These are phyloP conservation scores for Sesbania bispinosa DNA, from an alignment of 306 rosid genomes.

Conservation along the genomic window DNA sequence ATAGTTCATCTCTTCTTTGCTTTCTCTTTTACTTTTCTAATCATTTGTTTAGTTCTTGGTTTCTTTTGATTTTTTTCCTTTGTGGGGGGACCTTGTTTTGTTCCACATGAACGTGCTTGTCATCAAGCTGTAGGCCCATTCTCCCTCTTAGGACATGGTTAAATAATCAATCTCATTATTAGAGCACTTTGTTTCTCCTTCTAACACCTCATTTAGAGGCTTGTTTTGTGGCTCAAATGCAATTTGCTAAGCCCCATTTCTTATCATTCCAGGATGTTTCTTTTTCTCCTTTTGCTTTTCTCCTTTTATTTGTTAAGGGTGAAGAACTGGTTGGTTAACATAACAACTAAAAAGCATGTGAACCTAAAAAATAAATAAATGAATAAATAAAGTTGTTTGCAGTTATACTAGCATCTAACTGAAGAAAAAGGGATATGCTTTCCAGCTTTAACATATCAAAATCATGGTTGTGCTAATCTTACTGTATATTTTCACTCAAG, in stretches of 20 bases:
- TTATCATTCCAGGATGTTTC: slow-evolving; percentile 28
- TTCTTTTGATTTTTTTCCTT: slow-evolving; percentile 27
- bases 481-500: slow-evolving; percentile 23
- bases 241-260: slow-evolving; percentile 32
- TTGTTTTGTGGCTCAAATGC: slow-evolving; percentile 19
- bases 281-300: slow-evolving; percentile 27
- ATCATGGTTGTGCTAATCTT: neutral
- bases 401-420: slow-evolving; percentile 24
- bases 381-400: slow-evolving; percentile 20
- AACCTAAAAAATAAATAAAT: slow-evolving; percentile 7
- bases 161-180: slow-evolving; percentile 33
- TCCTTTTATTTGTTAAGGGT: neutral
- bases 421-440: neutral
- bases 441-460: slow-evolving; percentile 29
- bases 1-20: slow-evolving; percentile 36
- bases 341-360: slow-evolving; percentile 29
- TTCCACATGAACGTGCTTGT: slow-evolving; percentile 62
- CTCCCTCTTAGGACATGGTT: slow-evolving; percentile 14
- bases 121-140: slow-evolving; percentile 74
- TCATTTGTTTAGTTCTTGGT: slow-evolving; percentile 37
- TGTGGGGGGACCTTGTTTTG: slow-evolving; percentile 44
- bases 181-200: slow-evolving; percentile 34
- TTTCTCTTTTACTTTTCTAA: slow-evolving; percentile 39
- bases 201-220: slow-evolving; percentile 32
- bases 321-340: slow-evolving; percentile 13